Base-by-base conservation (phyloP, 768 basidiomycete species). In the Trametopsis cervina region DNA sequence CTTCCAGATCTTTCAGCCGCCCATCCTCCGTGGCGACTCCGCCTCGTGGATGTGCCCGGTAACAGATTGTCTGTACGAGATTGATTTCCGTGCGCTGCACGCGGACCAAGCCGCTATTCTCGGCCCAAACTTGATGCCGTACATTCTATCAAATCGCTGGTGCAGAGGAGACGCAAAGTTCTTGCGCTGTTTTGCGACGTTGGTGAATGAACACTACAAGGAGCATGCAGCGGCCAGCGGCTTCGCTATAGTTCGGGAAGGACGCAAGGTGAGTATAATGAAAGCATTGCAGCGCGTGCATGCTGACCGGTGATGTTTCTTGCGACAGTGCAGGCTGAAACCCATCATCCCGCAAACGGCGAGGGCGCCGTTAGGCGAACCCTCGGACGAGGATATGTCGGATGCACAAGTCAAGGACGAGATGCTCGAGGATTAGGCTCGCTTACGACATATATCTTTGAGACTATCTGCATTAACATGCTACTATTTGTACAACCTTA, bases 1-100 rank as follows among this genome's bases (percentile, higher is more conserved):
- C n/a, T n/a, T n/a, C n/a, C n/a, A n/a, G n/a, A n/a, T n/a, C n/a
- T n/a, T n/a, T n/a, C 7, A 33, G 29, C 29, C 29, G 7, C 29
- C 29, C 29, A 7, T 33, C 29, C 7, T 33, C 15, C 29, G 9
- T 33, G 9, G 29, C 15, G 9, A 33, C 7, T 7, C 9, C 7
- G 7, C 29, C 7, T 33, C 64, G 18, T 84, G 82, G 82, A 60
- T 63, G 52, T 84, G 82, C 54, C 70, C 73, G 9, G 55, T 69
- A 33, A 56, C 51, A 38, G 57, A 50, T 5, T 84, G 82, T 60
- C 18, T 49, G 4, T 69, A 75, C 50, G 40, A 53, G 0, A 71
- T 83, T 42, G 69, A 83, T 59, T 53, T 84, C 9, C 15, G 29
- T 7, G 15, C 7, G 29, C 29, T 33, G 29, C 9, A 33, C 7